Base-by-base conservation (phyloP, 75 land plant species). In the Sequoia sempervirens region DNA sequence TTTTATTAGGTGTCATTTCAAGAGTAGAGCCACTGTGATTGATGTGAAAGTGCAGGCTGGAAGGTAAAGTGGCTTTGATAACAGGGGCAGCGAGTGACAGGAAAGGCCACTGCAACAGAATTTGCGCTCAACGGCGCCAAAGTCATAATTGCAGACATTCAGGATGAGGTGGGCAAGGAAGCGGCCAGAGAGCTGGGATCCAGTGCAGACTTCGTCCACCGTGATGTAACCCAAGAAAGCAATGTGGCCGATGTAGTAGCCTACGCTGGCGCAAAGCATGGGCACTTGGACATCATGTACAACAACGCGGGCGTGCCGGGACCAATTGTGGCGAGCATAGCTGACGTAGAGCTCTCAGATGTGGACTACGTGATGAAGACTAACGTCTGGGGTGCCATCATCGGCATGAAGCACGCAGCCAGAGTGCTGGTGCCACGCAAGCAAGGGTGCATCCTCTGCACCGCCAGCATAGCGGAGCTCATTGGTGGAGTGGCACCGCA, bases 11-110 rank as follows among this genome's bases (percentile, higher is more conserved):
- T 5, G 30, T 9, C 70, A 66, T 4, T 66, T 66, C 32, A 23
- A 66, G 6, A 61, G 6, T 0, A 4, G 66, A 61, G 2, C 68
- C 68, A 23, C 3, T 50, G 23, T 20, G 12, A 68, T 32, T 70
- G 36, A 70, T 70, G 73, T 70, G 73, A 70, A n/a, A 30, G 20
- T 43, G 84, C 84, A 85, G 86, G 56, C 68, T 86, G 70, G 81
- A 85, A 28, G 87, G 86, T 5, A 86, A 76, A 40, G 87, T 86
- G 17, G 87, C 87, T 1, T 37, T 86, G 46, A 69, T 88, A 61
- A 88, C 86, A 28, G 89, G 89, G 1, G 90, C 86, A 34, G 86
- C 90, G 6, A 80, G 86, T 23, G 90, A 90, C 47, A 12, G 90
- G 90, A 37, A 83, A 74, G 54, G 80, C 83, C 36, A 43, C 90